These are phyloP conservation scores for Wickerhamiella vanderwaltii DNA, from an alignment of 805 yeast genomes.

Conservation along the genomic window DNA sequence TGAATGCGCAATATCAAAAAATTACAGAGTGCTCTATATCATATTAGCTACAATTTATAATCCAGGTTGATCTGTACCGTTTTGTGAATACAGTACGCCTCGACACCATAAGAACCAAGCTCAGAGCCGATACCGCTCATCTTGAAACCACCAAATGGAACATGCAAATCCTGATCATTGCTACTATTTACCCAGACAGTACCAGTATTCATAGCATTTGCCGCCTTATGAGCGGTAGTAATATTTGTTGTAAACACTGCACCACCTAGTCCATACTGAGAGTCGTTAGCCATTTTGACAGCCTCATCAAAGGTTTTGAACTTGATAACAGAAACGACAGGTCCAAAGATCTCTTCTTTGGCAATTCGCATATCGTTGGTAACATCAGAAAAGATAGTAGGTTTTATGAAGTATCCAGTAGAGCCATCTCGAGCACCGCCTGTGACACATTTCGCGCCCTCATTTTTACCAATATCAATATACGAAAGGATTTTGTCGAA, in stretches of 20 bases:
- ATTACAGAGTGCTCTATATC: too few relatives aligned
- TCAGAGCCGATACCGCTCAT: constrained; percentile 90
- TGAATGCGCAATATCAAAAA: too few relatives aligned
- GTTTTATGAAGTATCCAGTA: constrained; percentile 57
- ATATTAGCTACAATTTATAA: constrained; percentile 19
- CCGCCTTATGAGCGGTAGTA: constrained; percentile 50
- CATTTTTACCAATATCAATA: constrained; percentile 61
- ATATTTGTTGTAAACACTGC: constrained; percentile 65
- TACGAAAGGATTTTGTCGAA: constrained; percentile 60
- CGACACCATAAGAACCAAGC: constrained; percentile 79
- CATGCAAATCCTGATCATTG: constrained; percentile 74
- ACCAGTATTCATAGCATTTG: constrained; percentile 51
- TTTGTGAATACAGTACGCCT: constrained; percentile 74
- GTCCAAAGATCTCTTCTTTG: constrained; percentile 79
- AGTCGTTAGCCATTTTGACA: constrained; percentile 52
- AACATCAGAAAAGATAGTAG: constrained; percentile 67
- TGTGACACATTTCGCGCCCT: constrained; percentile 68
- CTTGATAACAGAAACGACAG: constrained; percentile 59
- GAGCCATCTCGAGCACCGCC: constrained; percentile 55
- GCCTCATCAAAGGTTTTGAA: constrained; percentile 61
- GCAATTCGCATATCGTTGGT: constrained; percentile 52
- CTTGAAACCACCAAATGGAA: constrained; percentile 91
- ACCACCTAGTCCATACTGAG: constrained; percentile 71
- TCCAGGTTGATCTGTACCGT: constrained; percentile 42
- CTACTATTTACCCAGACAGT: constrained; percentile 70